Evolutionary conservation across 306 rosid species (phyloP), one percentile per base, ranked within the genome.

Genomic region (Citrullus amarus): DNA sequence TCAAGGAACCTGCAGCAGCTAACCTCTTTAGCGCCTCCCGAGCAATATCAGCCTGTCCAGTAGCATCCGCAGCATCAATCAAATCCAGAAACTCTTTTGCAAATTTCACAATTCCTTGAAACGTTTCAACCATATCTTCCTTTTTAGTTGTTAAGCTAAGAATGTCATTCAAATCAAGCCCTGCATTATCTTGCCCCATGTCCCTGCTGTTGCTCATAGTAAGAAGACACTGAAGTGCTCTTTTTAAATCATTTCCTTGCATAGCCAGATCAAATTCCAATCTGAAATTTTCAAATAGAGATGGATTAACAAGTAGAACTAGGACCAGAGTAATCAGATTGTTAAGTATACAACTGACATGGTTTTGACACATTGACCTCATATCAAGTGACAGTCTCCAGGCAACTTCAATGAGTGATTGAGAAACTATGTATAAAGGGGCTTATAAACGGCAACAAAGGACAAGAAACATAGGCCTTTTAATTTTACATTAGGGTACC

Each of bases 171-270:
- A 95, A 88, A 85, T 88, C 89, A 76, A 95, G 95, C 71, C 97
- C 97, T 61, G 93, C 58, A 76, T 73, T 86, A 84, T 92, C 97
- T 38, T 86, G 84, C 71, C 99, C 99, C 79, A 95, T 81, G 79
- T 88, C 93, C 87, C 98, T 85, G 87, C 99, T 95, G 85, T 95
- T 95, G 88, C 99, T 95, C 99, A 95, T 95, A 81, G 97, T 95
- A 79, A 95, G 93, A 82, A 95, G 98, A 83, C 98, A 92, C 85
- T 95, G 98, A 55, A 95, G 98, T 81, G 99, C 99, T 88, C 99
- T 90, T 88, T 90, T 95, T 87, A 95, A 83, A 90, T 95, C 97
- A 79, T 84, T 91, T 85, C 99, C 93, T 84, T 91, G 93, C 97
- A 95, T 88, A 75, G 99, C 97, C 87, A 95, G 89, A 90, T 95